These are phyloP conservation scores for Coccomyxa sp. DNA, from an alignment of 139 green algal genomes.

Conservation along the genomic window DNA sequence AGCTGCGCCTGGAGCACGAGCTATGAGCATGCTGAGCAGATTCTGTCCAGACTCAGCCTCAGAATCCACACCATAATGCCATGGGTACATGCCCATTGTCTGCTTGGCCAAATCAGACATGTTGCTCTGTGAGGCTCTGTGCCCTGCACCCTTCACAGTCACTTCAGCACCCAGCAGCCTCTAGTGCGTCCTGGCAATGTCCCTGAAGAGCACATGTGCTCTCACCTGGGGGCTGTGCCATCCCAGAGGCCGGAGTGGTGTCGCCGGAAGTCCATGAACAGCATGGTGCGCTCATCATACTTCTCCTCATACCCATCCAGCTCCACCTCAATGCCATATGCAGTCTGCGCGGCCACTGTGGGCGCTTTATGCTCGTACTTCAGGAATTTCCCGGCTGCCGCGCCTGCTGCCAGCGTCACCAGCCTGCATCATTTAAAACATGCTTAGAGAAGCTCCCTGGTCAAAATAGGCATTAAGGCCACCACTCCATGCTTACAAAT, in stretches of 20 bases:
- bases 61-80: too few relatives aligned
- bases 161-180: too few relatives aligned
- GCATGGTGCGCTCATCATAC: slow-evolving; percentile 60
- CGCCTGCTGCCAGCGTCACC: slow-evolving; percentile 78
- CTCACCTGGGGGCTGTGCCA: slow-evolving; percentile 31
- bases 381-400: slow-evolving; percentile 78
- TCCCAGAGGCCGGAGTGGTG: slow-evolving; percentile 76
- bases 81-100: too few relatives aligned
- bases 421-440: slow-evolving; percentile 39
- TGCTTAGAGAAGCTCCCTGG: background rate
- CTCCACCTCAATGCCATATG: slow-evolving; percentile 83
- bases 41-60: too few relatives aligned
- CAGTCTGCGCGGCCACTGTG: slow-evolving; percentile 81
- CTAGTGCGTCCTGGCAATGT: too few relatives aligned
- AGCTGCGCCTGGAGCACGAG: too few relatives aligned
- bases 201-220: background rate
- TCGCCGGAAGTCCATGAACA: slow-evolving; percentile 88
- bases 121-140: too few relatives aligned
- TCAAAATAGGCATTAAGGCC: background rate
- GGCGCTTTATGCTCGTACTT: slow-evolving; percentile 73
- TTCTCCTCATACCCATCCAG: slow-evolving; percentile 64
- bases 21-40: too few relatives aligned
- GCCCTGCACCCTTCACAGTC: too few relatives aligned
- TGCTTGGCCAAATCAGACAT: too few relatives aligned
- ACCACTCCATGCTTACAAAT: too few relatives aligned